Evolutionary conservation across 495 filamentous ascomycete species (phyloP).

Genomic region (Daldinia loculata): DNA sequence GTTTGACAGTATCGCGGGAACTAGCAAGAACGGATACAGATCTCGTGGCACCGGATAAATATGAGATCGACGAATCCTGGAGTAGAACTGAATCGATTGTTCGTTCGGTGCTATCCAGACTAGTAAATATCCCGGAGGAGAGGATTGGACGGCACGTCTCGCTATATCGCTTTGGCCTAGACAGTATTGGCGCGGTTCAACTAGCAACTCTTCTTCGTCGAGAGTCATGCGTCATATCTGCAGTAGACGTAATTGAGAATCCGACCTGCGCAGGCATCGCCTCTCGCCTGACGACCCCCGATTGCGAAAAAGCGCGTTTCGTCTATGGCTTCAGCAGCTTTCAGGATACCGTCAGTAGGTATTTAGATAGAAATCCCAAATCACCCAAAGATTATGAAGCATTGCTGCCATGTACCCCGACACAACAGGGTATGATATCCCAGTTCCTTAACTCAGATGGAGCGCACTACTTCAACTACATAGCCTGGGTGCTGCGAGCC

Average conservation of each 20-base stretch:
- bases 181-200: constrained; percentile 88
- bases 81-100: constrained; percentile 59
- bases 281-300: constrained; percentile 30
- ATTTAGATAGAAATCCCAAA: constrained; percentile 31
- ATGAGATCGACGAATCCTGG: constrained; percentile 52
- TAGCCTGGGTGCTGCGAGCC: constrained; percentile 54
- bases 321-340: constrained; percentile 57
- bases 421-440: constrained; percentile 70
- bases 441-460: constrained; percentile 66
- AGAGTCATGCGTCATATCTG: constrained; percentile 61
- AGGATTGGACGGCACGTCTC: constrained; percentile 67
- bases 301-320: constrained; percentile 38
- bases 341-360: constrained; percentile 39
- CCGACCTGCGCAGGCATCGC: constrained; percentile 61
- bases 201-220: constrained; percentile 71
- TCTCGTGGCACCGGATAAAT: background rate
- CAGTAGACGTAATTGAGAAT: constrained; percentile 74
- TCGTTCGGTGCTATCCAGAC: constrained; percentile 63
- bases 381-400: constrained; percentile 46
- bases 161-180: constrained; percentile 85
- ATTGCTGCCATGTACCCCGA: constrained; percentile 69
- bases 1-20: constrained; percentile 14
- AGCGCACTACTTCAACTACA: constrained; percentile 68
- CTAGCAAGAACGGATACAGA: background rate
- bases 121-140: constrained; percentile 60